Conservation (phyloP, 176 grass and related monocot genomes). For the Oryza australiensis region DNA sequence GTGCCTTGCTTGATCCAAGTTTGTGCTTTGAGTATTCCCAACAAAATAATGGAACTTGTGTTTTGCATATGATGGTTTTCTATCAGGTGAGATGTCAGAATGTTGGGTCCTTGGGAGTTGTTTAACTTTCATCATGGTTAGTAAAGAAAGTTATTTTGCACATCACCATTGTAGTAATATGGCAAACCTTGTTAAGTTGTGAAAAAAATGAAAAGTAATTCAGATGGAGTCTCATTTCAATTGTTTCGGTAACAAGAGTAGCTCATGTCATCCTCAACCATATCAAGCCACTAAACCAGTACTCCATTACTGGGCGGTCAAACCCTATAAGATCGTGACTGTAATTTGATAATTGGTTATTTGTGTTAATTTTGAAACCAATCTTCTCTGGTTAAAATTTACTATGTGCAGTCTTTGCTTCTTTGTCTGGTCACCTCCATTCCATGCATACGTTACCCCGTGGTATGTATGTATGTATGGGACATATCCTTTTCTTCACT, state of each 20-base stretch:
- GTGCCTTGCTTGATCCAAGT: slow-evolving; percentile 28
- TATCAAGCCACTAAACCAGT: background rate
- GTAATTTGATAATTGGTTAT: background rate
- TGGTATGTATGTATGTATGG: background rate
- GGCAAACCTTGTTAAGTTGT: background rate
- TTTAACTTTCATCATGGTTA: background rate
- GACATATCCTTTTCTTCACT: slow-evolving; percentile 45
- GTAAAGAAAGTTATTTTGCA: background rate
- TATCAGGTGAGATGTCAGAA: slow-evolving; percentile 10
- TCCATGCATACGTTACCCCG: background rate
- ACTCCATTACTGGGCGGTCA: background rate
- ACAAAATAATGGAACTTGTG: background rate
- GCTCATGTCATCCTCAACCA: background rate
- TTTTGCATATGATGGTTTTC: slow-evolving; percentile 5
- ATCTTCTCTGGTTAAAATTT: background rate
- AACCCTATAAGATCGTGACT: background rate
- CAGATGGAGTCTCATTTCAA: background rate
- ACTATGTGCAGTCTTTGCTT: background rate
- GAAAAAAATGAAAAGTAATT: background rate
- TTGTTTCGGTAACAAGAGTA: too few relatives aligned
- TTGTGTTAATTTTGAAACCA: background rate
- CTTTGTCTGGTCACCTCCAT: background rate
- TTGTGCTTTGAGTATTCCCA: background rate
- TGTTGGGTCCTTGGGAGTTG: background rate
- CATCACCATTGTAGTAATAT: background rate